These are phyloP conservation scores for Saitoella complicata DNA, from an alignment of 805 yeast species.

Conservation along the genomic window DNA sequence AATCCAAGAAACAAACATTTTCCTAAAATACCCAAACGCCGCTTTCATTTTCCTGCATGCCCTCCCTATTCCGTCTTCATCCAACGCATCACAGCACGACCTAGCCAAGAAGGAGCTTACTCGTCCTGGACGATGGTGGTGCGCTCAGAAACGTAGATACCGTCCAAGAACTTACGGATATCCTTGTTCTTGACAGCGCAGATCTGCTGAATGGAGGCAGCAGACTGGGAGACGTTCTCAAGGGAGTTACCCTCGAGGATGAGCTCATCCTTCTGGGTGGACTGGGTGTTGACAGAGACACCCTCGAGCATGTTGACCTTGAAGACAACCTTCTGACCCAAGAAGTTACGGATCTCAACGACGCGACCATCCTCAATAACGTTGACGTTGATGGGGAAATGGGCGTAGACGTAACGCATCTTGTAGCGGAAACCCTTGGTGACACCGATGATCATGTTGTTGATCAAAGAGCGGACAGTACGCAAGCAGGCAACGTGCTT, in stretches of 20 bases:
- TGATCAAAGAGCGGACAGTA: slow-evolving; percentile 89
- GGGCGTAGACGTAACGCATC: slow-evolving; percentile 99
- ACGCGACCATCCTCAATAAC: slow-evolving; percentile 58
- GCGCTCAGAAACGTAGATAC: slow-evolving; percentile 97
- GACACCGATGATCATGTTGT: slow-evolving; percentile 95
- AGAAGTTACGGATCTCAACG: slow-evolving; percentile 97
- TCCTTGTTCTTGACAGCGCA: slow-evolving; percentile 99
- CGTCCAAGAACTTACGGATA: slow-evolving; percentile 99
- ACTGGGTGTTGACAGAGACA: slow-evolving; percentile 67
- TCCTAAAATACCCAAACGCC: too few relatives aligned
- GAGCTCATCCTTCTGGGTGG: slow-evolving; percentile 87
- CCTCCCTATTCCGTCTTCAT: too few relatives aligned
- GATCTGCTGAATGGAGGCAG: slow-evolving; percentile 95
- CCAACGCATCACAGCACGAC: too few relatives aligned
- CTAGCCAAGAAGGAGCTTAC: slow-evolving; percentile 1
- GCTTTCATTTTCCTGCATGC: too few relatives aligned
- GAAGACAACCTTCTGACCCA: slow-evolving; percentile 98
- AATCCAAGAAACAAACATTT: too few relatives aligned
- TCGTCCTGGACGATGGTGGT: slow-evolving; percentile 65
- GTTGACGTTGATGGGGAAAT: slow-evolving; percentile 99
- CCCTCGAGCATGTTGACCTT: slow-evolving; percentile 73
- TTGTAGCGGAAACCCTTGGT: slow-evolving; percentile 84
- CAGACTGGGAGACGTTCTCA: slow-evolving; percentile 94
- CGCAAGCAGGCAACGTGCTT: slow-evolving; percentile 99
- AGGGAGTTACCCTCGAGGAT: slow-evolving; percentile 86